Percentiles rank a stretch among this genome's conserved stretches.
phyloP scores from a whole-genome alignment of 2,329 filamentous ascomycete genomes.

The Fusarium papillatum region DNA sequence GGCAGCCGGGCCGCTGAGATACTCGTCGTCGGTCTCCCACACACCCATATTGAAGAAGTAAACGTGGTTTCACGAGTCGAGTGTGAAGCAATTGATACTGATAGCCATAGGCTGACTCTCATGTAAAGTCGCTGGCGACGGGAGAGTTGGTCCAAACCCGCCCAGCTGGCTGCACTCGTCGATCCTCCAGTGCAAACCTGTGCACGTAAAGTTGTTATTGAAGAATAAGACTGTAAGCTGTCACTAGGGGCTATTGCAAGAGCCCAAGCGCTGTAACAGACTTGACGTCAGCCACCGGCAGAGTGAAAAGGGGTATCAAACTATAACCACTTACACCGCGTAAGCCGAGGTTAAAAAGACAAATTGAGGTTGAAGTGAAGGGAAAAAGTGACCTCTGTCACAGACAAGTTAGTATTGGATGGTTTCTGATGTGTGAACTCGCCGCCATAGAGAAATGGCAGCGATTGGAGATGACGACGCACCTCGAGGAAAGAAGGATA shows the following conservation, averaged over 20 bases:
- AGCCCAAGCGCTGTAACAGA: constrained; percentile 9
- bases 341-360: background rate
- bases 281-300: constrained; percentile 21
- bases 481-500: constrained; percentile 15
- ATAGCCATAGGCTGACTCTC: background rate
- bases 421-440: background rate
- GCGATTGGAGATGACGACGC: constrained; percentile 1
- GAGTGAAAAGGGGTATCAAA: constrained; percentile 3
- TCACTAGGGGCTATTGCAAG: constrained; percentile 8
- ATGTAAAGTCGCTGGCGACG: background rate
- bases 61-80: background rate
- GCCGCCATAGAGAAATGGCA: background rate
- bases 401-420: background rate
- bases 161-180: constrained; percentile 1
- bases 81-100: background rate
- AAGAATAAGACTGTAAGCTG: constrained; percentile 12
- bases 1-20: constrained; percentile 64
- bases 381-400: background rate
- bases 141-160: background rate
- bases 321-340: background rate
- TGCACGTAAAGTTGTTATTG: constrained; percentile 28
- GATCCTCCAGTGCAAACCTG: constrained; percentile 27
- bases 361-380: background rate
- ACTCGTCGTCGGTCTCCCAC: constrained; percentile 76
- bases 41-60: constrained; percentile 60